Evolutionary conservation across 768 basidiomycete genomes (phyloP).

Genomic region (Mycena galericulata): DNA sequence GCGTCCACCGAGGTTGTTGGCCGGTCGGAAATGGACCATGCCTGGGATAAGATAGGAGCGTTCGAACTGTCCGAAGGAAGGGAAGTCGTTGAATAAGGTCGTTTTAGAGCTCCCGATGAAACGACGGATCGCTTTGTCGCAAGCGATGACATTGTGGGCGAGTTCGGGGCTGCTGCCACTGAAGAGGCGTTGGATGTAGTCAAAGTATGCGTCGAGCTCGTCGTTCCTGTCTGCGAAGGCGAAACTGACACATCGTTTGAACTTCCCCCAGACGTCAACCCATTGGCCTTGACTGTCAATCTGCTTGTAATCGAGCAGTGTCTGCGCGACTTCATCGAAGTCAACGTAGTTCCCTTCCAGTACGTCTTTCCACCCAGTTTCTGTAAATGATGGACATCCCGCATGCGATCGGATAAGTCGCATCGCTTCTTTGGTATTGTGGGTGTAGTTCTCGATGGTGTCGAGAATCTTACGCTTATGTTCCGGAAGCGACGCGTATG

Average conservation of each 20-base stretch:
- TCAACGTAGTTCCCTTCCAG: slow-evolving; percentile 9
- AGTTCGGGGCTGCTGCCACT: background rate
- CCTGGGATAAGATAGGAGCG: background rate
- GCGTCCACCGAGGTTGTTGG: background rate
- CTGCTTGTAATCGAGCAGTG: background rate
- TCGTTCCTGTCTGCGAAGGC: background rate
- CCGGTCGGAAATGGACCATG: background rate
- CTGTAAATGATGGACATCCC: background rate
- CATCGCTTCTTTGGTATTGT: background rate
- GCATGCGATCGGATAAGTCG: background rate
- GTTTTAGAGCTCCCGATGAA: background rate
- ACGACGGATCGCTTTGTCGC: background rate
- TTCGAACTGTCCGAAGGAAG: background rate
- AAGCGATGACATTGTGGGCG: slow-evolving; percentile 3
- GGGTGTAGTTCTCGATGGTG: slow-evolving; percentile 8
- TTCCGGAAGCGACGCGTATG: background rate
- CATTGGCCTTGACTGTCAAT: background rate
- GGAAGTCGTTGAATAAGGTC: background rate
- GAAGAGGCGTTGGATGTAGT: slow-evolving; percentile 15
- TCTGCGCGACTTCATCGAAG: background rate
- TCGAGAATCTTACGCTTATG: background rate
- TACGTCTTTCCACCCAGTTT: slow-evolving; percentile 1
- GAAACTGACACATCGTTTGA: background rate
- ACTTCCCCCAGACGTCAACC: background rate
- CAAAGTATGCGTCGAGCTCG: background rate